Evolutionary conservation across 345 rosid species (phyloP), one percentile per base, ranked within the genome.

Genomic region (Brassica carinata): DNA sequence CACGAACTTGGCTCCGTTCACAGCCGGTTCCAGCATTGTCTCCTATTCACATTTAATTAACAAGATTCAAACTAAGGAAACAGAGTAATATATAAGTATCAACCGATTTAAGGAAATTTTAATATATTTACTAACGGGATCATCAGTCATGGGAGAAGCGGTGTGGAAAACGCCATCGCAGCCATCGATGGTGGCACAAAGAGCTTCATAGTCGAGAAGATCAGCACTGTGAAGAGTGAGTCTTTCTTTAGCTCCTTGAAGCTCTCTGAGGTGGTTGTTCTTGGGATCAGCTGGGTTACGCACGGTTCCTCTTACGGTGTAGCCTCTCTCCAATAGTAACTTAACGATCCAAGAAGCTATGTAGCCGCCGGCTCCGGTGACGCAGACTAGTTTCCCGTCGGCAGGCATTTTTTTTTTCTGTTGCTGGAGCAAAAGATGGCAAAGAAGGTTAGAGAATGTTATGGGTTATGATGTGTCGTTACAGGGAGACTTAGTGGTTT

Each of bases 341-440:
- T 93, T 96, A 64, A 96, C 98, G 5, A 92, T 87, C 99, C 99
- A 96, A 10, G 99, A 96, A 38, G 97, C 99, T 66, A 96, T 96
- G 83, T 90, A 96, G 75, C 99, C 99, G 8, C 92, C 99, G 33
- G 99, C 98, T 57, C 99, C 99, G 81, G 99, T 96, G 85, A 96
- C 97, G 75, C 99, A 96, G 18, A 93, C 82, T 34, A 95, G 86
- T 68, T 84, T 88, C 65, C 91, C 89, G 55, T 86, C 87, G 5
- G 83, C 73, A 7, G 87, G 88, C 95, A 90, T 89, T 53, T 53
- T 34, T 0, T 26, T 61, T 31, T 79, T 26, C 18, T 67, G 55
- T 11, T 19, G 33, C 5, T 70, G 14, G 57, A 69, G 30, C 23
- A 64, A 78, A 72, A 79, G 70, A 15, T 62, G 5, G 57, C 2